phyloP scores from a whole-genome alignment of 768 basidiomycete genomes.

The Megacollybia marginata region DNA sequence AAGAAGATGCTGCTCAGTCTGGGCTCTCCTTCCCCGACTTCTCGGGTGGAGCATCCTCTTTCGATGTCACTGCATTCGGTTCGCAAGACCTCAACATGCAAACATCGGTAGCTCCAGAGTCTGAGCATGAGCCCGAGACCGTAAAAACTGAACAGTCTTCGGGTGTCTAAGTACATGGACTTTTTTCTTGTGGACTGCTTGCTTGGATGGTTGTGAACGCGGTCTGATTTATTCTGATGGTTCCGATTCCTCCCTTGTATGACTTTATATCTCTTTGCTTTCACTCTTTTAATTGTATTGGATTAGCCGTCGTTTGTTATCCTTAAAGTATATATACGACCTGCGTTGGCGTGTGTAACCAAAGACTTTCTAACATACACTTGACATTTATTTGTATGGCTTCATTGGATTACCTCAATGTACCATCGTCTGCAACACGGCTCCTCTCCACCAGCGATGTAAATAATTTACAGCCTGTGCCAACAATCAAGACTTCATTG shows the following conservation, averaged over 20 bases:
- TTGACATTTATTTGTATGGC: background rate
- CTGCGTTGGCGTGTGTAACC: too few relatives aligned
- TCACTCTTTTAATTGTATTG: too few relatives aligned
- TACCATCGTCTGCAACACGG: background rate
- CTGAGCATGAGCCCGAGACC: slow-evolving; percentile 55
- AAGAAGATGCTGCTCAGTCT: slow-evolving; percentile 58
- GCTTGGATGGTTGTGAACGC: background rate
- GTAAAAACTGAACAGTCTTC: slow-evolving; percentile 58
- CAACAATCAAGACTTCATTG: background rate
- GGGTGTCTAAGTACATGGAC: slow-evolving; percentile 7
- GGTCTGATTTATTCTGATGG: background rate
- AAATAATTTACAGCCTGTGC: background rate
- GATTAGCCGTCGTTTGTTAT: too few relatives aligned
- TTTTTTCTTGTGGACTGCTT: background rate
- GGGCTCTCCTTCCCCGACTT: slow-evolving; percentile 70
- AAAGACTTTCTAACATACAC: too few relatives aligned
- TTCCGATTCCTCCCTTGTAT: background rate
- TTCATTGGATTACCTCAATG: background rate
- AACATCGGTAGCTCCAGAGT: slow-evolving; percentile 41
- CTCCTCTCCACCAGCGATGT: background rate
- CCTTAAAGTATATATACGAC: too few relatives aligned
- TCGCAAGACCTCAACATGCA: slow-evolving; percentile 61
- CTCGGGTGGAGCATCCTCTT: slow-evolving; percentile 49
- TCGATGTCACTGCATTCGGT: slow-evolving; percentile 65
- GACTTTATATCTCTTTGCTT: background rate